Percentiles rank a stretch among this genome's conserved stretches.
Evolutionary conservation across 2,329 filamentous ascomycete genomes (phyloP).

Genomic region (Fusarium sp.): DNA sequence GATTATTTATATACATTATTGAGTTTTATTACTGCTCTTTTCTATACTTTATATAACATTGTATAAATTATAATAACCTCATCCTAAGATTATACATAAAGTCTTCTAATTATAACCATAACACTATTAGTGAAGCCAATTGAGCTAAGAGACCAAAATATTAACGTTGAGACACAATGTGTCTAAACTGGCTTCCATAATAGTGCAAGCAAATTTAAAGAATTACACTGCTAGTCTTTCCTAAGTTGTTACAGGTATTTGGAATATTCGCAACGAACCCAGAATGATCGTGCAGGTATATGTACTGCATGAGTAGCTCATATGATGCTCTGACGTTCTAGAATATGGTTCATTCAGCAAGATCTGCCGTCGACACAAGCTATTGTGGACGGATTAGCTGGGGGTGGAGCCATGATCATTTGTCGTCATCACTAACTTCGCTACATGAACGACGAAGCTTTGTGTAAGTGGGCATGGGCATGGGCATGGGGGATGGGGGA

Average conservation of each 20-base stretch:
- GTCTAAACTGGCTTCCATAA: no score
- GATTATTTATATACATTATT: constrained; percentile 7
- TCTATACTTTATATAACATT: no score
- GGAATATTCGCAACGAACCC: constrained; percentile 1
- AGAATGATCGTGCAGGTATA: neutral
- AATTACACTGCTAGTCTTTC: neutral
- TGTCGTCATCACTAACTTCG: constrained; percentile 29
- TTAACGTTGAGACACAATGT: no score
- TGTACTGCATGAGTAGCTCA: neutral
- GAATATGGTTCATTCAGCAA: constrained; percentile 19
- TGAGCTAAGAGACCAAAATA: no score
- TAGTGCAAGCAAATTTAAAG: neutral
- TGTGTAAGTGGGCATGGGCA: constrained; percentile 4
- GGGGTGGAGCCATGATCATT: constrained; percentile 8
- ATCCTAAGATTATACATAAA: no score
- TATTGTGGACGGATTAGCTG: neutral
- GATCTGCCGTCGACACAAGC: constrained; percentile 4
- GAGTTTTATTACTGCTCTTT: no score
- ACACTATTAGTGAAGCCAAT: no score
- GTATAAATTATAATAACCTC: no score
- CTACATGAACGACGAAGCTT: constrained; percentile 30
- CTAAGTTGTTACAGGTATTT: neutral
- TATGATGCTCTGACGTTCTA: constrained; percentile 19
- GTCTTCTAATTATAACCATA: no score
- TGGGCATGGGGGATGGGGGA: no score